These are phyloP conservation scores for Fonsecaea pedrosoi DNA, from an alignment of 2,329 filamentous ascomycete species.

Conservation along the genomic window DNA sequence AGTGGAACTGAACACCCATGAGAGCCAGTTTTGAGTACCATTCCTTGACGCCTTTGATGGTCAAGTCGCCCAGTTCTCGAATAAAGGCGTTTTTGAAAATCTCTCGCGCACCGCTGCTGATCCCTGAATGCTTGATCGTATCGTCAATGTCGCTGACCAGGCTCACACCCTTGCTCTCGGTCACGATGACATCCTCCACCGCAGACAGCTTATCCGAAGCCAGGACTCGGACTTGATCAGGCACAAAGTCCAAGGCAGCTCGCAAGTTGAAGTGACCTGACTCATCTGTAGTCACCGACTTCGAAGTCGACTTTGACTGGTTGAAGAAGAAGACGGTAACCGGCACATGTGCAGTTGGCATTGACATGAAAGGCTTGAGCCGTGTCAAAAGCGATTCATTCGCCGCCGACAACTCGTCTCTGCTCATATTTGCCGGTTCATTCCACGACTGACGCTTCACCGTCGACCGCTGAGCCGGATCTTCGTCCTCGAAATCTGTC, in stretches of 20 bases:
- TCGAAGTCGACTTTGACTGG: conserved; percentile 77
- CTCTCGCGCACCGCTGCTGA: conserved; percentile 82
- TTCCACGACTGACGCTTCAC: conserved; percentile 59
- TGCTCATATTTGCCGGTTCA: conserved; percentile 68
- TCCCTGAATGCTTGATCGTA: conserved; percentile 94
- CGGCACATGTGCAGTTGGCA: conserved; percentile 75
- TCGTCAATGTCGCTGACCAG: conserved; percentile 98
- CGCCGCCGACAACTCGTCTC: conserved; percentile 76
- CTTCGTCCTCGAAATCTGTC: conserved; percentile 38
- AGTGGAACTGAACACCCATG: conserved; percentile 88
- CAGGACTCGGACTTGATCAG: conserved; percentile 85
- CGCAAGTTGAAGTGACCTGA: conserved; percentile 85
- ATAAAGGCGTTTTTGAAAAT: conserved; percentile 98
- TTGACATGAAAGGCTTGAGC: conserved; percentile 87
- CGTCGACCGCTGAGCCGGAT: conserved; percentile 46
- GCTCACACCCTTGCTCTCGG: conserved; percentile 80
- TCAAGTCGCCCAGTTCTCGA: conserved; percentile 79
- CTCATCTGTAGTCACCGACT: conserved; percentile 83
- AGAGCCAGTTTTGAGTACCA: conserved; percentile 83
- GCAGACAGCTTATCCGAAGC: conserved; percentile 84
- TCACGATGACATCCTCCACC: conserved; percentile 77
- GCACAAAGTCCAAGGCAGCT: conserved; percentile 84
- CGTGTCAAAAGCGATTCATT: conserved; percentile 89
- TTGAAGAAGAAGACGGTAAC: conserved; percentile 98
- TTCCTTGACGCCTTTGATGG: conserved; percentile 82